Conservation (phyloP, 192 early-diverging fungal species). For the Helicostylum pulchrum region DNA sequence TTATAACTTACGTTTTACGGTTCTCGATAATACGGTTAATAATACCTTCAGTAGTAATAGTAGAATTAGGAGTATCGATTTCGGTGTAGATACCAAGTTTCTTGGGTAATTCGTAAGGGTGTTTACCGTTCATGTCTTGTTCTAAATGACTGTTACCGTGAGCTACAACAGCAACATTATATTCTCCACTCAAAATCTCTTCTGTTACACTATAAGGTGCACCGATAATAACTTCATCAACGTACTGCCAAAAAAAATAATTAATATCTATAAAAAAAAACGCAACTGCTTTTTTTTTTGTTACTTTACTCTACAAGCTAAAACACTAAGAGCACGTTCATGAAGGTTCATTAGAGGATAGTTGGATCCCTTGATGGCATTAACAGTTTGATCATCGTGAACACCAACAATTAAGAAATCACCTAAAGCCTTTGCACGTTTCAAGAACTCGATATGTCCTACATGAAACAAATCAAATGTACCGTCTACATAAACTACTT, state of each 20-base stretch:
- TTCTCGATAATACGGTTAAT: conserved; percentile 88
- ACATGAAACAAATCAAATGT: conserved; percentile 96
- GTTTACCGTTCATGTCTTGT: conserved; percentile 68
- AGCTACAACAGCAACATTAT: conserved; percentile 79
- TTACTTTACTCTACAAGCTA: conserved; percentile 76
- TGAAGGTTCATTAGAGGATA: conserved; percentile 95
- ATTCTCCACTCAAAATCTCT: conserved; percentile 82
- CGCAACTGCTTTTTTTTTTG: background rate
- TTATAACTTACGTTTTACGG: conserved; percentile 64
- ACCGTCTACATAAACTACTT: conserved; percentile 93
- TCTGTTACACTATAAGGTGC: conserved; percentile 87
- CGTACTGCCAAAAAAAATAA: conserved; percentile 53
- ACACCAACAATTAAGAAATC: conserved; percentile 92
- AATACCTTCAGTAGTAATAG: conserved; percentile 82
- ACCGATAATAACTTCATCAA: conserved; percentile 92
- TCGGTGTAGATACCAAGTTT: conserved; percentile 72
- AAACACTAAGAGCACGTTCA: conserved; percentile 89
- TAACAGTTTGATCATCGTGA: conserved; percentile 88
- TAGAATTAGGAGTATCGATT: conserved; percentile 72
- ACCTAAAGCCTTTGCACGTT: conserved; percentile 77
- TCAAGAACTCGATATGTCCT: conserved; percentile 90
- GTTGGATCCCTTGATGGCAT: conserved; percentile 80
- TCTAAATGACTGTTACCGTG: conserved; percentile 68
- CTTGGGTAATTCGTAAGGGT: conserved; percentile 86
- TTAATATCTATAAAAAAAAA: background rate